Evolutionary conservation across 305 asterid species (phyloP).

Genomic region (Fraxinus angustifolia): DNA sequence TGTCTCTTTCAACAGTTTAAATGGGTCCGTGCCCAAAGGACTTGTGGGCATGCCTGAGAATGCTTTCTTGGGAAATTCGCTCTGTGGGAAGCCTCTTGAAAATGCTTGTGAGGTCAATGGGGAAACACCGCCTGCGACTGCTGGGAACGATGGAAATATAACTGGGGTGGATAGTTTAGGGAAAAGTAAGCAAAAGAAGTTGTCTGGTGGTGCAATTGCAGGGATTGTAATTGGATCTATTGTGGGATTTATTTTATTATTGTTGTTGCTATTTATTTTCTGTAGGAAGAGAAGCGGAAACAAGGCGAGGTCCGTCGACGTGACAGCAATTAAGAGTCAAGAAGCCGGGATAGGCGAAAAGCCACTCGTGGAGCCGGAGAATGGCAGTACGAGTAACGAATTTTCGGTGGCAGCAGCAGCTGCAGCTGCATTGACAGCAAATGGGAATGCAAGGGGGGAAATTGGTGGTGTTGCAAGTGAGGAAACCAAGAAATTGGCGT

Average conservation of each 20-base stretch:
- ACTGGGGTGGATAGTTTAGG: slow-evolving; percentile 18
- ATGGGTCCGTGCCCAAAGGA: slow-evolving; percentile 74
- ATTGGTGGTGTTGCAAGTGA: slow-evolving; percentile 19
- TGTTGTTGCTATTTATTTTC: slow-evolving; percentile 46
- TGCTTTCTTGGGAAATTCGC: slow-evolving; percentile 16
- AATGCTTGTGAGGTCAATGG: slow-evolving; percentile 15
- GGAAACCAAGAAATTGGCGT: slow-evolving; percentile 42
- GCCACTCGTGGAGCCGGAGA: slow-evolving; percentile 45
- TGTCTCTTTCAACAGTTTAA: slow-evolving; percentile 65
- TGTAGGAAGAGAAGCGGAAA: slow-evolving; percentile 67
- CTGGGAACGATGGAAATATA: slow-evolving; percentile 20
- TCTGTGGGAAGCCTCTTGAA: slow-evolving; percentile 27
- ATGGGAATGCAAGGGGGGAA: slow-evolving; percentile 19
- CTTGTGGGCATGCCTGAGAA: slow-evolving; percentile 28
- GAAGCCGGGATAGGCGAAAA: slow-evolving; percentile 47
- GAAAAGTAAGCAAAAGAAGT: slow-evolving; percentile 32
- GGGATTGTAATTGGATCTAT: slow-evolving; percentile 86
- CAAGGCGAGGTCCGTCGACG: slow-evolving; percentile 57
- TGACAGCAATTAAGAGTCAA: slow-evolving; percentile 49
- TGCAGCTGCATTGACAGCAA: slow-evolving; percentile 40
- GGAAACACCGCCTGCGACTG: background rate
- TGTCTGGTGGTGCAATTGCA: slow-evolving; percentile 85
- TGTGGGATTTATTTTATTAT: slow-evolving; percentile 50
- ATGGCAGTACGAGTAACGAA: slow-evolving; percentile 37
- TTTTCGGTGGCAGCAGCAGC: slow-evolving; percentile 58